phyloP scores from a whole-genome alignment of 106 monocot genomes.

The Platanthera zijinensis region DNA sequence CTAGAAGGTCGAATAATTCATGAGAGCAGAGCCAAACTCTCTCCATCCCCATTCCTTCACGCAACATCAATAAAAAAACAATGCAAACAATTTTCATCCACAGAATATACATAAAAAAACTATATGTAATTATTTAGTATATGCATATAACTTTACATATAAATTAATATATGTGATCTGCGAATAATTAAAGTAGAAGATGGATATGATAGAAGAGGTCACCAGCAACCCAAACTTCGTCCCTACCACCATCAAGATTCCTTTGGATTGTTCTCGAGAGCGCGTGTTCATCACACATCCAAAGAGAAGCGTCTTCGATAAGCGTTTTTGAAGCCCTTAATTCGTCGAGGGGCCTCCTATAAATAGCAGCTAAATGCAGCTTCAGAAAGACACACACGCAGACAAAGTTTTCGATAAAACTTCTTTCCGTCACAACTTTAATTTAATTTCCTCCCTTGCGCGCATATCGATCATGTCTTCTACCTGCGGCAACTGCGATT shows the following conservation, averaged over 20 bases:
- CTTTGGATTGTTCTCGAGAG: background rate
- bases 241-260: background rate
- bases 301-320: background rate
- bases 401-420: background rate
- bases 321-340: background rate
- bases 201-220: background rate
- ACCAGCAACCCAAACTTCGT: background rate
- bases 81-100: too few species aligned
- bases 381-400: background rate
- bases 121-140: too few species aligned
- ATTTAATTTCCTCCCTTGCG: background rate
- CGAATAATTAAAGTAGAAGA: background rate
- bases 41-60: too few species aligned
- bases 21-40: too few species aligned
- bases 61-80: too few species aligned
- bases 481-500: conserved; percentile 73
- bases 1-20: too few species aligned
- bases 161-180: too few species aligned
- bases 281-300: background rate
- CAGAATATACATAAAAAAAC: too few species aligned
- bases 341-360: background rate
- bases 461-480: conserved; percentile 42
- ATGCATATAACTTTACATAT: too few species aligned
- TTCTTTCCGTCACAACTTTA: background rate
- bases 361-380: background rate